Evolutionary conservation across 208 protist genomes (phyloP).

Genomic region (Trypanosoma mega): DNA sequence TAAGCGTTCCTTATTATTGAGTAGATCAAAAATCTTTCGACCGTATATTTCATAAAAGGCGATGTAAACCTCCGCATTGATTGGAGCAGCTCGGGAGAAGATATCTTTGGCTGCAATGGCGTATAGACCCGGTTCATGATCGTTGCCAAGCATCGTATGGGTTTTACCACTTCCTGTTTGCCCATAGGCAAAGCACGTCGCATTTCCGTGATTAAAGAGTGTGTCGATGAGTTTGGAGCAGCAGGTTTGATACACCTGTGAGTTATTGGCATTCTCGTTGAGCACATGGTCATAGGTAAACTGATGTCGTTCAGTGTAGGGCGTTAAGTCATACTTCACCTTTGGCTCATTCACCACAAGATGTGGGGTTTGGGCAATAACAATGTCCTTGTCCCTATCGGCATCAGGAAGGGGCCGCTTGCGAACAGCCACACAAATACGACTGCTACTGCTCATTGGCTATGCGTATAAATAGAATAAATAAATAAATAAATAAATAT

Average conservation of each 20-base stretch:
- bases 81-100: conserved; percentile 69
- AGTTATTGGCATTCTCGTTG: conserved; percentile 86
- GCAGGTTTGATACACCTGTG: conserved; percentile 91
- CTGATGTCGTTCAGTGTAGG: conserved; percentile 95
- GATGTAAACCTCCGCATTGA: conserved; percentile 72
- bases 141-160: conserved; percentile 91
- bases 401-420: conserved; percentile 79
- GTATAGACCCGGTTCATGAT: conserved; percentile 91
- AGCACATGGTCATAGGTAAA: conserved; percentile 97
- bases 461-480: conserved; percentile 8
- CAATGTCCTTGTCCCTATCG: conserved; percentile 78
- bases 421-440: conserved; percentile 91
- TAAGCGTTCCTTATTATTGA: conserved; percentile 93
- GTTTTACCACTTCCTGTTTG: conserved; percentile 97
- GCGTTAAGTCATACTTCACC: conserved; percentile 95
- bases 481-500: conserved; percentile 12
- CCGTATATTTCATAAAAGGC: conserved; percentile 98
- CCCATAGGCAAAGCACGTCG: conserved; percentile 97
- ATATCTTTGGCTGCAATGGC: conserved; percentile 94
- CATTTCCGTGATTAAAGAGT: conserved; percentile 95
- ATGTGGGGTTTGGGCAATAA: conserved; percentile 68
- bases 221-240: conserved; percentile 94
- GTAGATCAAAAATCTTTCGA: conserved; percentile 96
- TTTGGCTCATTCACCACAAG: conserved; percentile 92
- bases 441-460: conserved; percentile 31